These are phyloP conservation scores for Salvia hispanica DNA, from an alignment of 257 asterid species.

Conservation along the genomic window DNA sequence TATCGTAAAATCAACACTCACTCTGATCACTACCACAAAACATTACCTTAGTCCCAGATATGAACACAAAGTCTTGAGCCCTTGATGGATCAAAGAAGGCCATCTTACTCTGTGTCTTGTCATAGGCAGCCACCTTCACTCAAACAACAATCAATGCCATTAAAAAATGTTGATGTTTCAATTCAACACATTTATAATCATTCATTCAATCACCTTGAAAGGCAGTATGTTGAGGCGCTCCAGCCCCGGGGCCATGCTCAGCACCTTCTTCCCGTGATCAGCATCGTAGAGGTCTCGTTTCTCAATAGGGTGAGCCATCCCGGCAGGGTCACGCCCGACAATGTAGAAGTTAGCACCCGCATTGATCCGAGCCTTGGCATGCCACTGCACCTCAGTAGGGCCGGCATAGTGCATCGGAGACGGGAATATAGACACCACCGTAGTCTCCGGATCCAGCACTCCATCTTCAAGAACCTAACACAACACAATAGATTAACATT, in stretches of 20 bases:
- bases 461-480: conserved; percentile 88
- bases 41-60: conserved; percentile 92
- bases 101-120: conserved; percentile 78
- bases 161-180: too few relatives aligned
- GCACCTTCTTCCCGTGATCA: conserved; percentile 97
- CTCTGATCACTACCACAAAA: not conserved
- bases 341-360: conserved; percentile 96
- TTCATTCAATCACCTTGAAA: conserved; percentile 55
- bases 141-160: too few relatives aligned
- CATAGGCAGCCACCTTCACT: conserved; percentile 84
- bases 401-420: conserved; percentile 99
- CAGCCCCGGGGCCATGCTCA: conserved; percentile 94
- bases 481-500: not conserved
- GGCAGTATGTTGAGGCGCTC: conserved; percentile 89
- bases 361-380: conserved; percentile 93
- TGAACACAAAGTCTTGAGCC: conserved; percentile 84
- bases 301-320: conserved; percentile 91
- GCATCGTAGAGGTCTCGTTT: conserved; percentile 89
- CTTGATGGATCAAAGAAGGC: conserved; percentile 96
- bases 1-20: too few relatives aligned
- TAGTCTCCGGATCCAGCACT: conserved; percentile 86
- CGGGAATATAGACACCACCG: conserved; percentile 92
- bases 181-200: too few relatives aligned
- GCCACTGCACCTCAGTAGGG: conserved; percentile 98
- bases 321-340: conserved; percentile 95